These are phyloP conservation scores for Solanum hybrid DNA, from an alignment of 305 asterid species.

Conservation along the genomic window DNA sequence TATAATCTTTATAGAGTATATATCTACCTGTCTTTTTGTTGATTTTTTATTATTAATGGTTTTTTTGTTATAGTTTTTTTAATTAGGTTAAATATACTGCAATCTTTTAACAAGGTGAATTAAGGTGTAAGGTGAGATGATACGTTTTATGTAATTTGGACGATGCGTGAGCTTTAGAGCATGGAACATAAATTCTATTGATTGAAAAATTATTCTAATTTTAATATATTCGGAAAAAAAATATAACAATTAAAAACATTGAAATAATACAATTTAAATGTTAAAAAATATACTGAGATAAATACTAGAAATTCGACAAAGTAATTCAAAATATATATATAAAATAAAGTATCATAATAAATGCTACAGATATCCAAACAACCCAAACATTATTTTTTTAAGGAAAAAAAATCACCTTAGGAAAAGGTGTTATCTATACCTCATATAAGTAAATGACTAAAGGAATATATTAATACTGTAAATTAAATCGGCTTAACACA, in stretches of 20 bases:
- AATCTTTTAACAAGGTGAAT: too few relatives aligned
- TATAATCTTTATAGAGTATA: too few relatives aligned
- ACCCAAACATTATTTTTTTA: neutral
- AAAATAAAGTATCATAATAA: neutral
- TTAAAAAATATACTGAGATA: neutral
- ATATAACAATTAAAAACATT: neutral
- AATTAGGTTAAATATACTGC: too few relatives aligned
- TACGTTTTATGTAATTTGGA: too few relatives aligned
- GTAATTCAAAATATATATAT: neutral
- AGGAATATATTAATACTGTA: neutral
- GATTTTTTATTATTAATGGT: too few relatives aligned
- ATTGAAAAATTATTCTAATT: too few relatives aligned
- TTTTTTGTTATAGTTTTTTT: too few relatives aligned
- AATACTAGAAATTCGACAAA: neutral
- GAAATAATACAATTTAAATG: neutral
- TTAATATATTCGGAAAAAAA: too few relatives aligned
- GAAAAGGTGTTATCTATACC: neutral
- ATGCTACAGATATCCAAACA: neutral
- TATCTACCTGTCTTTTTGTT: neutral
- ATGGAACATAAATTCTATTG: rapidly evolving
- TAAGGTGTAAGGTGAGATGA: too few relatives aligned
- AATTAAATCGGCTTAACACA: neutral
- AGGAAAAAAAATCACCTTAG: neutral
- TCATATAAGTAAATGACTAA: neutral
- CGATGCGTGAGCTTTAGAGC: too few relatives aligned